Evolutionary conservation across 2,329 filamentous ascomycete genomes (phyloP).

Genomic region (Fusarium sp.): DNA sequence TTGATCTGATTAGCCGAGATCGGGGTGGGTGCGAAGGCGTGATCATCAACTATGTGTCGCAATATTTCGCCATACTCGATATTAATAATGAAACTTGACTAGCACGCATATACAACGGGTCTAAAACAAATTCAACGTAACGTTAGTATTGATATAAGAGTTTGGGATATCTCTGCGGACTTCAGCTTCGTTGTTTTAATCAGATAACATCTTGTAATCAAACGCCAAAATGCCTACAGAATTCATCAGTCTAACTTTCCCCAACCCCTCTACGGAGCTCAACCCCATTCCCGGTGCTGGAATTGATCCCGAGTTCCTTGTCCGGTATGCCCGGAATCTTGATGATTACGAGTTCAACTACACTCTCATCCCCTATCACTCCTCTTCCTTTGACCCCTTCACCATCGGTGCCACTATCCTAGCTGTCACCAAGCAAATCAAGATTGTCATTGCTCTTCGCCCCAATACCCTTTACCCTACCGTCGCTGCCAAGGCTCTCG

Average conservation of each 20-base stretch:
- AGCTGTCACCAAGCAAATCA: conserved; percentile 66
- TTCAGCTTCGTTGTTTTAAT: background rate
- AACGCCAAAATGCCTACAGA: conserved; percentile 53
- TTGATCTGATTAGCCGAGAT: conserved; percentile 34
- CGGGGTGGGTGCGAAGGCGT: conserved; percentile 39
- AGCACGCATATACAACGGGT: background rate
- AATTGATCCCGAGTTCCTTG: conserved; percentile 65
- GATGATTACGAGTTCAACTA: conserved; percentile 72
- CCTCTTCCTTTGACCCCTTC: conserved; percentile 55
- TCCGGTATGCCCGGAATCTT: conserved; percentile 64
- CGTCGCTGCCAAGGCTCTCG: conserved; percentile 69
- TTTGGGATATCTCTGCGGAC: background rate
- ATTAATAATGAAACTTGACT: conserved; percentile 37
- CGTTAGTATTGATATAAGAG: background rate
- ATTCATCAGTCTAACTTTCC: conserved; percentile 68
- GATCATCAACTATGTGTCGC: conserved; percentile 38
- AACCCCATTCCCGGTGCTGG: conserved; percentile 60
- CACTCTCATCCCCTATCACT: conserved; percentile 68
- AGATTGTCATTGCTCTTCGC: conserved; percentile 68
- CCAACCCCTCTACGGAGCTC: conserved; percentile 66
- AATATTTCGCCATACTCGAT: conserved; percentile 41
- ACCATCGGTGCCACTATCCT: conserved; percentile 68
- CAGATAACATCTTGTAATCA: background rate
- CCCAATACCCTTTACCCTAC: conserved; percentile 69
- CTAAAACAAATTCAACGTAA: background rate